Evolutionary conservation across 106 monocot genomes (phyloP), one percentile per base, ranked within the genome.

Genomic region (Triglochin maritima): DNA sequence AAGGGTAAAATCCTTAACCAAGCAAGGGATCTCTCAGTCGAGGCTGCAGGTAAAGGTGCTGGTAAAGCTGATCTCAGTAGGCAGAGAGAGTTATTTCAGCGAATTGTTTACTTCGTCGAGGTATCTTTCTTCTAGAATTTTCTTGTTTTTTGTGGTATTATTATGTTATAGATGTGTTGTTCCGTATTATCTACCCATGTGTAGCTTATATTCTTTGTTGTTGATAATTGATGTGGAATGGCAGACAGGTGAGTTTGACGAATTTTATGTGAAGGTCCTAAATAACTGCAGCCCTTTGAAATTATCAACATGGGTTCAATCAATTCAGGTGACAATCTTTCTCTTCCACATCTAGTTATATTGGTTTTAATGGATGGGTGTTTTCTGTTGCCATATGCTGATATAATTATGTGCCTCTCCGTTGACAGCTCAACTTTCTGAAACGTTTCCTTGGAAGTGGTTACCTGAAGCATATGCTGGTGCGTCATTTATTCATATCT

Each of bases 391-490:
- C 52, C 29, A 17, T 66, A 52, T 58, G 5, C 47, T 60, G 2
- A 12, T 6, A 42, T 52, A 5, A 29, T 4, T 11, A 17, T 53
- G 12, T 72, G 53, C 66, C 50, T 56, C 17, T 48, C 59, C 53
- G 63, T 66, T 48, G 56, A 47, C 84, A 98, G 98, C 71, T 98
- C 66, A 92, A 98, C 79, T 98, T 92, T 72, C 60, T 98, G 54
- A 98, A 83, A 74, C 83, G 80, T 43, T 86, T 84, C 60, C 92
- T 98, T 70, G 88, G 83, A 12, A 82, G 74, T 76, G 98, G 92
- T 50, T 98, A 92, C 68, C 84, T 92, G 46, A 98, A 86, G 81
- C 98, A 98, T 65, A 85, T 83, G 56, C 83, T 85, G 95, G 95
- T 96, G 17, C 17, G 17, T 44, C 29, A 52, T 56, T 66, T 14